Evolutionary conservation across 768 basidiomycete genomes (phyloP).

Genomic region (Dioszegia crocea): DNA sequence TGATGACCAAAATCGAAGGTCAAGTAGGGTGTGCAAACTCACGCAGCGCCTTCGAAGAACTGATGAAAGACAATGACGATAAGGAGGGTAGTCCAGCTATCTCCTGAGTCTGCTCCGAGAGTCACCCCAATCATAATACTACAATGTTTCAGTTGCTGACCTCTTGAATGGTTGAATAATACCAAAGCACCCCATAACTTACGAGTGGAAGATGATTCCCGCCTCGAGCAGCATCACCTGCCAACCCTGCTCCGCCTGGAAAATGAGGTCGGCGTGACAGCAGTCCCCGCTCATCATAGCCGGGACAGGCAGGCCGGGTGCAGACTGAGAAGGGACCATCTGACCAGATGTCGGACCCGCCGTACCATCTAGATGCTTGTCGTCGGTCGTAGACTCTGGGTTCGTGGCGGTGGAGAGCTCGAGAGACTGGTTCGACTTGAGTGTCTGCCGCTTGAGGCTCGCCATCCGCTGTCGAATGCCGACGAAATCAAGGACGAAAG

Average conservation of each 20-base stretch:
- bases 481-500: constrained; percentile 47
- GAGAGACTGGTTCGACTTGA: constrained; percentile 10
- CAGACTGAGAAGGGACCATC: background rate
- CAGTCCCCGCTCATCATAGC: constrained; percentile 5
- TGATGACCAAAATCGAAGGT: background rate
- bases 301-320: background rate
- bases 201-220: constrained; percentile 45
- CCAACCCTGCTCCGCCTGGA: constrained; percentile 37
- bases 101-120: constrained; percentile 26
- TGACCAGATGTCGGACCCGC: background rate
- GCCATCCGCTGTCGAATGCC: constrained; percentile 30
- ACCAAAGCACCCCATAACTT: too few species aligned
- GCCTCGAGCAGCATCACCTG: constrained; percentile 42
- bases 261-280: constrained; percentile 20
- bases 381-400: background rate
- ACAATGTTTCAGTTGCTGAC: too few species aligned
- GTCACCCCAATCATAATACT: constrained; percentile 51
- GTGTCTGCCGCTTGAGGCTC: constrained; percentile 5
- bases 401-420: background rate
- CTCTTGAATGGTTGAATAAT: too few species aligned
- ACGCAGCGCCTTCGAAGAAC: constrained; percentile 27
- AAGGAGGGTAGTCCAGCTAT: constrained; percentile 47
- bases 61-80: constrained; percentile 46
- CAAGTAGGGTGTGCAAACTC: background rate
- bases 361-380: background rate